Percentiles rank a stretch among this genome's conserved stretches.
Evolutionary conservation across 2,329 filamentous ascomycete species (phyloP).

Genomic region (Basipetospora sp.): DNA sequence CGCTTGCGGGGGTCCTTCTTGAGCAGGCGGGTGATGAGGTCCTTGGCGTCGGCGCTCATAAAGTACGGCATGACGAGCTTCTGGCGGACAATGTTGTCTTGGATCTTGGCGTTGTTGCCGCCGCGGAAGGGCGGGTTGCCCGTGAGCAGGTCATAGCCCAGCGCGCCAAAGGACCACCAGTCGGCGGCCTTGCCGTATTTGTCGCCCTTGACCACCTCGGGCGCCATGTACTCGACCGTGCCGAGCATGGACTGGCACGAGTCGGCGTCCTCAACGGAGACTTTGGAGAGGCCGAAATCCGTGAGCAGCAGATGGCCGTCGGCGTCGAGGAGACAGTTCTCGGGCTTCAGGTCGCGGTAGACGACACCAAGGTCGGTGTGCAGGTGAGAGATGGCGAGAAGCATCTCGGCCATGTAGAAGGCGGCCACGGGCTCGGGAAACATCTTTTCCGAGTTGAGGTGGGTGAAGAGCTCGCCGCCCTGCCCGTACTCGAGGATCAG

Average conservation of each 20-base stretch:
- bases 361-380: conserved; percentile 86
- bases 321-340: conserved; percentile 86
- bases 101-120: conserved; percentile 84
- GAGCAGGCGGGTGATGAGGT: conserved; percentile 75
- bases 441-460: conserved; percentile 86
- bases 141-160: conserved; percentile 85
- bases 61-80: conserved; percentile 84
- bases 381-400: conserved; percentile 81
- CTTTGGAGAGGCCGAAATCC: conserved; percentile 93
- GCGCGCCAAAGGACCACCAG: conserved; percentile 94
- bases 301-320: conserved; percentile 88
- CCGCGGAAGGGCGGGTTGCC: conserved; percentile 83
- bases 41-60: conserved; percentile 80
- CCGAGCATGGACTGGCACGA: conserved; percentile 80
- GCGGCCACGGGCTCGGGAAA: conserved; percentile 78
- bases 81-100: conserved; percentile 88
- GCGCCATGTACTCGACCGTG: conserved; percentile 97
- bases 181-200: conserved; percentile 90
- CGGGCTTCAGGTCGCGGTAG: conserved; percentile 92
- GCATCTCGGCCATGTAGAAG: conserved; percentile 98
- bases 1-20: conserved; percentile 87
- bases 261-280: conserved; percentile 53
- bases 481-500: conserved; percentile 95
- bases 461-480: conserved; percentile 92
- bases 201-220: conserved; percentile 76